Evolutionary conservation across 192 early-diverging fungal genomes (phyloP), one percentile per base, ranked within the genome.

Genomic region (Backusella tarrabulga): DNA sequence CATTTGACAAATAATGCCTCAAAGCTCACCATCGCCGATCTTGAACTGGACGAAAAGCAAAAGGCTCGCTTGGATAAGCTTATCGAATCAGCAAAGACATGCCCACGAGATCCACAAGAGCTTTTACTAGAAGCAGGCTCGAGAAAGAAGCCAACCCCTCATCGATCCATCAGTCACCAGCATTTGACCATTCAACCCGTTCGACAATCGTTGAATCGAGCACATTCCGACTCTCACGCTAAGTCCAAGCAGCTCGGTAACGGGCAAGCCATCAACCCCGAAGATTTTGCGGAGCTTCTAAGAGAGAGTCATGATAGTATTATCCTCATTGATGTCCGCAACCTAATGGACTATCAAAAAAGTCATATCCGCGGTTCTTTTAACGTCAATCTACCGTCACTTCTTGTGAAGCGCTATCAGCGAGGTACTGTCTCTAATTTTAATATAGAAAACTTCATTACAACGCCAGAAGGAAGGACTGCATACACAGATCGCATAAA

Each of bases 341-440:
- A 71, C n/a, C 34, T 73, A 15, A 34, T 41, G 36, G 74, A 75
- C 29, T 82, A 73, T 56, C 74, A 82, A 67, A 72, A 75, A 32
- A 14, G 19, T 6, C 73, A 67, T 19, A 72, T 82, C 34, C 60
- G 42, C 8, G 69, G 73, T 0, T 84, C 88, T 32, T 83, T 89
- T 36, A 86, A 89, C 78, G 85, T 89, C 32, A 89, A 89, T 71
- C 34, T 89, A 46, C 88, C 88, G 0, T 85, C 88, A 17, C 74
- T 89, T 8, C 67, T 89, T 4, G 85, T 87, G 56, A 84, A 87
- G 68, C 78, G 88, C 40, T 89, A 87, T 69, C 77, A 82, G 6
- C 73, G 85, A 54, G 86, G 86, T 21, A 83, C 85, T 2, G 78
- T 89, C 11, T 77, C 83, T 6, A 83, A 85, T n/a, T 89, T 88